phyloP scores from a whole-genome alignment of 2,329 filamentous ascomycete genomes.

The Colletotrichum theobromicola region DNA sequence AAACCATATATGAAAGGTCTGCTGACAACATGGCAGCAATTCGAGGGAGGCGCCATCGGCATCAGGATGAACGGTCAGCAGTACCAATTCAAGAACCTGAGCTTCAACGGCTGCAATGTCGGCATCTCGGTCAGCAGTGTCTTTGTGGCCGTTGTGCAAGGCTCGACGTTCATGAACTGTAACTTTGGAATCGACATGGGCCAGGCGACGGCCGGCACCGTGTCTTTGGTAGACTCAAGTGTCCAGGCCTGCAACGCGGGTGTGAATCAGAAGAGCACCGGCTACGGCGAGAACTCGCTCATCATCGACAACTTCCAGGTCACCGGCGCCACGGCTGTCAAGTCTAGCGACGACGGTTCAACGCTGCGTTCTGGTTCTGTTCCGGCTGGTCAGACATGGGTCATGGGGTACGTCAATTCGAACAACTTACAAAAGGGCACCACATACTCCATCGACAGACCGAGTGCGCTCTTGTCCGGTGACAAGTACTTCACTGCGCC shows the following conservation, averaged over 20 bases:
- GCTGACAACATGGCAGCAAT: constrained; percentile 20
- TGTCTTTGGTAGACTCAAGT: constrained; percentile 34
- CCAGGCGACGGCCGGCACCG: constrained; percentile 27
- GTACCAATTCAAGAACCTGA: constrained; percentile 36
- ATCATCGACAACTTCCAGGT: constrained; percentile 32
- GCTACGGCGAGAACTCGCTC: constrained; percentile 30
- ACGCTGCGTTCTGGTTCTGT: constrained; percentile 22
- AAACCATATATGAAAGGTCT: neutral
- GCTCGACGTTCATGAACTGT: constrained; percentile 31
- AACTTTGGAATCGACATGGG: constrained; percentile 33
- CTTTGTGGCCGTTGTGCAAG: constrained; percentile 33
- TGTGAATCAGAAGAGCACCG: constrained; percentile 29
- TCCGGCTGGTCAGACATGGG: constrained; percentile 28
- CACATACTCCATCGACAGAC: constrained; percentile 32
- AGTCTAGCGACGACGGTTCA: constrained; percentile 22
- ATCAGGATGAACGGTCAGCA: constrained; percentile 36
- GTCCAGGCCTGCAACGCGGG: constrained; percentile 27
- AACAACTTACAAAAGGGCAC: constrained; percentile 33
- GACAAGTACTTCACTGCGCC: constrained; percentile 32
- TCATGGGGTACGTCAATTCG: constrained; percentile 29
- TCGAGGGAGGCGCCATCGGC: constrained; percentile 36
- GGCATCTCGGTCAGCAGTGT: constrained; percentile 31
- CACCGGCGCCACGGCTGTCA: constrained; percentile 24
- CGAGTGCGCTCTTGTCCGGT: constrained; percentile 32
- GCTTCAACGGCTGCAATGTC: constrained; percentile 33